Evolutionary conservation across 768 basidiomycete genomes (phyloP), one percentile per base, ranked within the genome.

Genomic region (Amanita pseudoporphyria): DNA sequence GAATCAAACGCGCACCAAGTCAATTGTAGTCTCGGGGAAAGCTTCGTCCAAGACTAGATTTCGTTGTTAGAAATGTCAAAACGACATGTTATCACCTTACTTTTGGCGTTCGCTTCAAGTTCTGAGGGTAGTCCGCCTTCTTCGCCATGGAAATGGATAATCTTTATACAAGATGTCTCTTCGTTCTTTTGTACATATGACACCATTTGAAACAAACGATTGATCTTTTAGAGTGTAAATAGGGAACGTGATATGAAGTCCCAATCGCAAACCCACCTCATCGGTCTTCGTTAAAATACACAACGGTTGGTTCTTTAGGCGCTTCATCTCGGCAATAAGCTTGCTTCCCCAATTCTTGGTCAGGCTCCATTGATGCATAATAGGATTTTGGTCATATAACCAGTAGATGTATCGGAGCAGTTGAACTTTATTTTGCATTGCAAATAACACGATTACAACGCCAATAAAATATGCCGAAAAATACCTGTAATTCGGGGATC

Each of bases 71-170:
- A 26, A 33, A 45, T 30, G 44, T 31, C 13, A 14, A 22, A 13
- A 4, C 24, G n/a, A 22, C 2, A 24, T 31, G 28, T 12, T 1
- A 28, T 49, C n/a, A 56, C 19, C 38, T 21, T 45, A 79, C 81
- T 79, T 59, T 78, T 83, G 28, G 75, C 71, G 57, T 87, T 88
- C 4, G 83, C 81, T 59, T 82, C 84, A 56, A 88, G 63, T 57
- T 88, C 86, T 0, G 80, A 80, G 1, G 85, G 85, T 21, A 80
- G 67, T 0, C 70, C 73, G 12, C 64, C 62, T 26, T 74, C 76
- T 19, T 64, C 67, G 22, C 79, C 72, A 50, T 73, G 69, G 56
- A 84, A 85, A 56, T 86, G 82, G 3, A 86, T 70, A 10, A 87
- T 72, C 63, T 84, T 84, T 49, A 87, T 56, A 55, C 76, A 71